phyloP scores from a whole-genome alignment of 768 basidiomycete genomes.

The Tremella fuciformis region DNA sequence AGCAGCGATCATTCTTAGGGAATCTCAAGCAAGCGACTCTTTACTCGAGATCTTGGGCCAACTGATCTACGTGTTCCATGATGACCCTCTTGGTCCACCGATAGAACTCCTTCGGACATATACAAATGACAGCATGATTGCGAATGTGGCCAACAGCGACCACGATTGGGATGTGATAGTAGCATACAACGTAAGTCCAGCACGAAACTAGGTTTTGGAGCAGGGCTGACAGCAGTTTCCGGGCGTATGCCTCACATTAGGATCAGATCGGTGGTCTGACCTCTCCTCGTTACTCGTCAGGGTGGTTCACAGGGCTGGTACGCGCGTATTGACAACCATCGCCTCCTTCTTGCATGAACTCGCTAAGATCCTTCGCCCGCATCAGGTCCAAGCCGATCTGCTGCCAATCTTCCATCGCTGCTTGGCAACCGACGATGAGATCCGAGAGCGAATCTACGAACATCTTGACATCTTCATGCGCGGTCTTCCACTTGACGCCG shows the following conservation, averaged over 20 bases:
- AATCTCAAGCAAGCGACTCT: slow-evolving; percentile 65
- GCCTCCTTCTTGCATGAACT: slow-evolving; percentile 87
- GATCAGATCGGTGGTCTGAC: slow-evolving; percentile 67
- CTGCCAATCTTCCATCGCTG: slow-evolving; percentile 66
- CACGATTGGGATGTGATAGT: slow-evolving; percentile 49
- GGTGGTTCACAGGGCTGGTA: slow-evolving; percentile 62
- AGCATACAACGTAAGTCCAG: slow-evolving; percentile 51
- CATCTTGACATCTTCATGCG: slow-evolving; percentile 61
- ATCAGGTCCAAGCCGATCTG: slow-evolving; percentile 66
- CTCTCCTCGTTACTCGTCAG: slow-evolving; percentile 67
- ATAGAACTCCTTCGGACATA: slow-evolving; percentile 71
- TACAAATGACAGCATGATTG: slow-evolving; percentile 51
- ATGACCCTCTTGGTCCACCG: slow-evolving; percentile 64
- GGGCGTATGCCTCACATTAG: slow-evolving; percentile 80
- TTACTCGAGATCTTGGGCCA: slow-evolving; percentile 85
- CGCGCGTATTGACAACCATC: slow-evolving; percentile 71
- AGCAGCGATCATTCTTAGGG: slow-evolving; percentile 60
- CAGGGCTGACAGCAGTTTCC: slow-evolving; percentile 63
- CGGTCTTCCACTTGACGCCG: slow-evolving; percentile 58
- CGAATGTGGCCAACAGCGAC: slow-evolving; percentile 14
- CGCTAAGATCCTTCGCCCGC: slow-evolving; percentile 75
- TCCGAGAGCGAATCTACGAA: slow-evolving; percentile 70
- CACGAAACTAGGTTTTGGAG: neutral
- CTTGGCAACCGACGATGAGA: slow-evolving; percentile 61
- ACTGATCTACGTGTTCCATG: slow-evolving; percentile 75